phyloP scores from a whole-genome alignment of 2,329 filamentous ascomycete genomes.

The Pseudophaeomoniella oleicola region DNA sequence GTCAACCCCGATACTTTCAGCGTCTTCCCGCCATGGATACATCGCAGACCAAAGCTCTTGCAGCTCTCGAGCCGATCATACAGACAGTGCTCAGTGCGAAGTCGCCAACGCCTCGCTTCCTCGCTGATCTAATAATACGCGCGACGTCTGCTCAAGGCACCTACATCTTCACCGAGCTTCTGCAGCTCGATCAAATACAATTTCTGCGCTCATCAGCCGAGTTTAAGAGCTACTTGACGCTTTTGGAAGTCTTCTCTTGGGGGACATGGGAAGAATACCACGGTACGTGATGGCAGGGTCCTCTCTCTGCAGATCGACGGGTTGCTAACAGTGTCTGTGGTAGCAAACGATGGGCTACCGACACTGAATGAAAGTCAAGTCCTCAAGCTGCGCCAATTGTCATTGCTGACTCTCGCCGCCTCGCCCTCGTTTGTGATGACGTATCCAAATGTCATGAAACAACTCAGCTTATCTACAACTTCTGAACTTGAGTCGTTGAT shows the following conservation, averaged over 20 bases:
- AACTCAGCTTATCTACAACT: constrained; percentile 51
- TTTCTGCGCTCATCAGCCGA: constrained; percentile 50
- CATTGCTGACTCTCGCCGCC: constrained; percentile 66
- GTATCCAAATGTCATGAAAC: constrained; percentile 53
- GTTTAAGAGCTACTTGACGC: constrained; percentile 46
- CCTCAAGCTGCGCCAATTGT: constrained; percentile 80
- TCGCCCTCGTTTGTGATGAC: constrained; percentile 51
- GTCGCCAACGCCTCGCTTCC: constrained; percentile 56
- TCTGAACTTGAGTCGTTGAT: constrained; percentile 73
- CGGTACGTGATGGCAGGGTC: constrained; percentile 31
- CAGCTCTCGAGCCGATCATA: constrained; percentile 67
- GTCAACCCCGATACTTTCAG: too few relatives aligned
- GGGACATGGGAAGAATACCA: constrained; percentile 75
- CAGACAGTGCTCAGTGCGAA: constrained; percentile 72
- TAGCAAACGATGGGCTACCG: constrained; percentile 40
- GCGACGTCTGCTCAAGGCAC: constrained; percentile 83
- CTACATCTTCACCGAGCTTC: constrained; percentile 88
- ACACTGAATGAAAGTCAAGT: constrained; percentile 56
- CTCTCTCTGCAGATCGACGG: too few relatives aligned
- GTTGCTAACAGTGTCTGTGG: neutral
- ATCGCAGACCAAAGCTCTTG: constrained; percentile 37
- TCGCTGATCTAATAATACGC: constrained; percentile 71
- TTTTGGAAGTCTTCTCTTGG: constrained; percentile 83
- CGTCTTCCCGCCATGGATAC: constrained; percentile 30
- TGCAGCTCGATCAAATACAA: constrained; percentile 66